These are phyloP conservation scores for Truncatella angustata DNA, from an alignment of 2,329 filamentous ascomycete species.

Conservation along the genomic window DNA sequence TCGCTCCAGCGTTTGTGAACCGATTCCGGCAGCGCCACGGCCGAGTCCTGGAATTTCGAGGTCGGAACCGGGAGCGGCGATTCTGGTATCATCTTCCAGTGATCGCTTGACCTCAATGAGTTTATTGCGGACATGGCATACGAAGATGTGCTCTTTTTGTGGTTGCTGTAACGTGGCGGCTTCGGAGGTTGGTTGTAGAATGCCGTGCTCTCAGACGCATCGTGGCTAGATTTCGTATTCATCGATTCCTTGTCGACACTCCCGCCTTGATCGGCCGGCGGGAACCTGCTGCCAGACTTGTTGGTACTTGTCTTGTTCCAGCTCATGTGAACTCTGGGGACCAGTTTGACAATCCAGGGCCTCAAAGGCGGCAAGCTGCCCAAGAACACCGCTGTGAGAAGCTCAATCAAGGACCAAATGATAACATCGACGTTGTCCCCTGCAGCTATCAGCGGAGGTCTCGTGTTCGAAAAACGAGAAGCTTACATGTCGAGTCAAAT, in stretches of 20 bases:
- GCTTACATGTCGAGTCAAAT: neutral
- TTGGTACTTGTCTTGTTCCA: neutral
- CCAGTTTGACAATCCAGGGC: neutral
- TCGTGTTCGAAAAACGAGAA: neutral
- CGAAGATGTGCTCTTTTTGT: neutral
- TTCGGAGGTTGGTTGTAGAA: neutral
- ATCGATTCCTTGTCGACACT: neutral
- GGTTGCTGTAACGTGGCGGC: neutral
- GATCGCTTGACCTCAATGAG: neutral
- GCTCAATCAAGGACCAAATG: neutral
- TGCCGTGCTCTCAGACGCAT: neutral
- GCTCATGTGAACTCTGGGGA: too few species aligned
- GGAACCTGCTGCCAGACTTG: neutral
- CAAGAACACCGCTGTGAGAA: neutral
- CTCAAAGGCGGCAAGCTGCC: neutral
- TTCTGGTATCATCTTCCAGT: neutral
- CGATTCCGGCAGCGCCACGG: neutral
- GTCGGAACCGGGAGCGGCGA: neutral
- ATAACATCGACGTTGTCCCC: slow-evolving; percentile 1
- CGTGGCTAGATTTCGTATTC: too few species aligned
- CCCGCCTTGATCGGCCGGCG: neutral
- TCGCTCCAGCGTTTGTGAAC: neutral
- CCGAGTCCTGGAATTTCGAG: neutral
- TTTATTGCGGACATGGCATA: neutral
- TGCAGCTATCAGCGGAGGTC: neutral